Percentiles rank a stretch among this genome's conserved stretches.
Conservation (phyloP, 331 rosid species). For the Arachis monticola region DNA sequence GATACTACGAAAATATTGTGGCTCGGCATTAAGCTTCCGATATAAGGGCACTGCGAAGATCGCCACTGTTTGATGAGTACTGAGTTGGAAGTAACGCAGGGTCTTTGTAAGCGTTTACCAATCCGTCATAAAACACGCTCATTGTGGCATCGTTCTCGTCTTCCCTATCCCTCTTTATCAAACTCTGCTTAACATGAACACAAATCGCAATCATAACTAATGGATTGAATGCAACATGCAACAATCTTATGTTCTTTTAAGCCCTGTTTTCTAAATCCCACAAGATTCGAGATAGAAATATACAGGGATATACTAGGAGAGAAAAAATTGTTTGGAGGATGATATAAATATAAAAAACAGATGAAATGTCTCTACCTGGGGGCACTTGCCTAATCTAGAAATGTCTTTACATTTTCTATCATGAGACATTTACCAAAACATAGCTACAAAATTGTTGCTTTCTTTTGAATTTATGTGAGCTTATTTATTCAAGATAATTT, state of each 20-base stretch:
- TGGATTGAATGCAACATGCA: conserved; percentile 14
- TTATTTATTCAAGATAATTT: too few species aligned
- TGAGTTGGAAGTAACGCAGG: conserved; percentile 76
- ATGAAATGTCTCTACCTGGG: too few species aligned
- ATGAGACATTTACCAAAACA: too few species aligned
- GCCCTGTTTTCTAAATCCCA: too few species aligned
- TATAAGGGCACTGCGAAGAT: conserved; percentile 66
- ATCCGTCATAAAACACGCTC: conserved; percentile 57
- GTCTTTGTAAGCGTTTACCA: conserved; percentile 71
- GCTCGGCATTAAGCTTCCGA: conserved; percentile 46
- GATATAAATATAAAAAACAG: too few species aligned
- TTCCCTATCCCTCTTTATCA: conserved; percentile 85
- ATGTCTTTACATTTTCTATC: too few species aligned
- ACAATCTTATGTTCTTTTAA: conserved; percentile 10
- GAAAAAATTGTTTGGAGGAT: too few species aligned
- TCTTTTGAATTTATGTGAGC: conserved; percentile 1
- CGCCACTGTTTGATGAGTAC: conserved; percentile 46
- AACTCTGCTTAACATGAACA: conserved; percentile 57
- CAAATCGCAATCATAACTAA: conserved; percentile 25
- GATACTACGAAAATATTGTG: conserved; percentile 8
- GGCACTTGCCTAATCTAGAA: too few species aligned
- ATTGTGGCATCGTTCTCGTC: conserved; percentile 61
- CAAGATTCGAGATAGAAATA: too few species aligned
- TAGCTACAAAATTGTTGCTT: not conserved
- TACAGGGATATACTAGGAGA: too few species aligned